These are phyloP conservation scores for Albugo candida DNA, from an alignment of 352 stramenopile species.

Conservation along the genomic window DNA sequence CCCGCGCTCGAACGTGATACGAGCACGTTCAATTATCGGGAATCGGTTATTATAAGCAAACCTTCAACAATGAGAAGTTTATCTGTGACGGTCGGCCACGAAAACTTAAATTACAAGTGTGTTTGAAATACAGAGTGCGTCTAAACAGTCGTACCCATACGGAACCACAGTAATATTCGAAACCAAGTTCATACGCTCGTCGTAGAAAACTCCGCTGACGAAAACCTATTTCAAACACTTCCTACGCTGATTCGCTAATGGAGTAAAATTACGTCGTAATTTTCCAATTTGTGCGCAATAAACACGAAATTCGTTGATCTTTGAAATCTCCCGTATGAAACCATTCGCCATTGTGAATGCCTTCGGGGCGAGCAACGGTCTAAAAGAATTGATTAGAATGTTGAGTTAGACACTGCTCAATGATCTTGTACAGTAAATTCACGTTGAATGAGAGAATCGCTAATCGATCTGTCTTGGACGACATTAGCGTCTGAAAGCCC, in stretches of 20 bases:
- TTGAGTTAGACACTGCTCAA: background rate
- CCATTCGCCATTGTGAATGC: slow-evolving; percentile 57
- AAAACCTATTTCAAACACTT: slow-evolving; percentile 58
- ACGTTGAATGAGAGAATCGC: too few relatives aligned
- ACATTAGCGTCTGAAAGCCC: too few relatives aligned
- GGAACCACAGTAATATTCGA: slow-evolving; percentile 54
- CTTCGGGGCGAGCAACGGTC: slow-evolving; percentile 56
- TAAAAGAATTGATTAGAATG: slow-evolving; percentile 6
- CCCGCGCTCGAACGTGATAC: slow-evolving; percentile 32
- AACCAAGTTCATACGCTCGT: slow-evolving; percentile 30
- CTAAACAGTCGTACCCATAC: slow-evolving; percentile 20
- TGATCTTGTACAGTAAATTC: background rate
- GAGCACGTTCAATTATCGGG: slow-evolving; percentile 47
- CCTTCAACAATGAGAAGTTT: slow-evolving; percentile 47
- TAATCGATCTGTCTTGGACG: too few relatives aligned
- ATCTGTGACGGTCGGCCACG: slow-evolving; percentile 21
- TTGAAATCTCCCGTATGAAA: slow-evolving; percentile 54
- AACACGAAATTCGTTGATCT: slow-evolving; percentile 35
- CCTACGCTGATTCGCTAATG: slow-evolving; percentile 12
- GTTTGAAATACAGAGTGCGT: background rate
- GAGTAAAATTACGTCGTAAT: slow-evolving; percentile 54
- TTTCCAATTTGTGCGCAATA: slow-evolving; percentile 50
- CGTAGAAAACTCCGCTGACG: slow-evolving; percentile 34
- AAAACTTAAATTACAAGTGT: background rate
- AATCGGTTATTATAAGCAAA: slow-evolving; percentile 65